A percentile compares a stretch with the other conserved stretches of the same genome.
Evolutionary conservation across 208 protist genomes (phyloP).

Genomic region (Acanthamoeba pearcei): DNA sequence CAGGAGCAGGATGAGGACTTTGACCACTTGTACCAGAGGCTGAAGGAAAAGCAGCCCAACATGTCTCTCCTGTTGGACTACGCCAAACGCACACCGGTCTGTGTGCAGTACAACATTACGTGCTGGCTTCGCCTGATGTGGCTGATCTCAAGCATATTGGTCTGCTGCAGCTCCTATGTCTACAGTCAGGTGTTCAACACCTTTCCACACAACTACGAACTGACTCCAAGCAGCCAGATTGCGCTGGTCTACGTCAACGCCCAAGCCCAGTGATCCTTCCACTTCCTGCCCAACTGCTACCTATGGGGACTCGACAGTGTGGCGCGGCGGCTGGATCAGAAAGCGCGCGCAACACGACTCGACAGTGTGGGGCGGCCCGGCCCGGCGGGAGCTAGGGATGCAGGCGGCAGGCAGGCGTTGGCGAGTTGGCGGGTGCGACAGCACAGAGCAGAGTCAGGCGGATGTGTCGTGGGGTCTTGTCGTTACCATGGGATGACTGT

Average conservation of each 20-base stretch:
- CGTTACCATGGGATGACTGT: no score
- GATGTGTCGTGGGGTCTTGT: no score
- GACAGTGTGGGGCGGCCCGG: no score
- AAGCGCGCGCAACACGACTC: no score
- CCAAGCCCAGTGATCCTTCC: not conserved
- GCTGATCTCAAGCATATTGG: not conserved
- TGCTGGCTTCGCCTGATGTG: not conserved
- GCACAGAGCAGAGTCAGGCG: no score
- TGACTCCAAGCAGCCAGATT: not conserved
- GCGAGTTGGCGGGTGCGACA: no score
- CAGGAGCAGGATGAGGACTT: not conserved
- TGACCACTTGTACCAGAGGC: not conserved
- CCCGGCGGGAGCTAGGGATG: no score
- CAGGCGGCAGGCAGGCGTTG: no score
- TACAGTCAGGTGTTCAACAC: conserved; percentile 5
- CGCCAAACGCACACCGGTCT: not conserved
- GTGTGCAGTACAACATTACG: not conserved
- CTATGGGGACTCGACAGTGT: no score
- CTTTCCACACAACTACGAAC: conserved; percentile 6
- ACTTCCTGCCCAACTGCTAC: not conserved
- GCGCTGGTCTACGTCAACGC: not conserved
- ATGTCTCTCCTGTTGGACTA: not conserved
- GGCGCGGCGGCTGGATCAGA: no score
- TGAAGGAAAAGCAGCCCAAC: not conserved
- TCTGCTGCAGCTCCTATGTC: not conserved